Conservation (phyloP, 768 basidiomycete genomes). For the Amanita thiersii region DNA sequence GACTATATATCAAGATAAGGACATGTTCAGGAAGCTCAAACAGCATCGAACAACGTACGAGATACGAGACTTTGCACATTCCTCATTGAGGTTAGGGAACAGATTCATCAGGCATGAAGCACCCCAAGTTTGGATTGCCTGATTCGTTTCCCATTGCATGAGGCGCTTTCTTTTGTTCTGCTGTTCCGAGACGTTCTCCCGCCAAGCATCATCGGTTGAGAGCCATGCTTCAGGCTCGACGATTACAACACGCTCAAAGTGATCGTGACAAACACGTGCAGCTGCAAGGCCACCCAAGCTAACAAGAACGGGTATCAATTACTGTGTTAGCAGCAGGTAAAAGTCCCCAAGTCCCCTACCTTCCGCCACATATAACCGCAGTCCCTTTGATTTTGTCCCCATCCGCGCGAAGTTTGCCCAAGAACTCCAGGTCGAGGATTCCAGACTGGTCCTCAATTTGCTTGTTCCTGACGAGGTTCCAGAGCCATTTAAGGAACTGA, state of each 20-base stretch:
- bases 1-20: conserved; percentile 8
- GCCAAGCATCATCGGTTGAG: conserved; percentile 13
- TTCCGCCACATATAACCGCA: neutral
- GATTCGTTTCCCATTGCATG: conserved; percentile 19
- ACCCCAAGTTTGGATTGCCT: conserved; percentile 7
- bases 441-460: neutral
- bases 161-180: conserved; percentile 14
- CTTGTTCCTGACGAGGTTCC: neutral
- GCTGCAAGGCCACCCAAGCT: conserved; percentile 23
- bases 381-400: neutral
- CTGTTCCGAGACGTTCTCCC: conserved; percentile 13
- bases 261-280: conserved; percentile 22
- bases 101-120: neutral
- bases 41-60: neutral
- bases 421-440: neutral
- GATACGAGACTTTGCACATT: neutral
- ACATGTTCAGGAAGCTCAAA: neutral
- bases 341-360: neutral
- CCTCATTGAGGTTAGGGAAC: neutral
- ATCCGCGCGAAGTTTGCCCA: neutral
- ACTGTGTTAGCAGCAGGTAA: neutral
- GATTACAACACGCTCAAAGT: conserved; percentile 23
- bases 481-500: neutral
- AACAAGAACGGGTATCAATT: neutral
- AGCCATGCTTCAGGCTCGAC: conserved; percentile 24